Percentiles rank a stretch among this genome's conserved stretches.
phyloP scores from a whole-genome alignment of 1,284 basidiomycete species.

The Meira nashicola region DNA sequence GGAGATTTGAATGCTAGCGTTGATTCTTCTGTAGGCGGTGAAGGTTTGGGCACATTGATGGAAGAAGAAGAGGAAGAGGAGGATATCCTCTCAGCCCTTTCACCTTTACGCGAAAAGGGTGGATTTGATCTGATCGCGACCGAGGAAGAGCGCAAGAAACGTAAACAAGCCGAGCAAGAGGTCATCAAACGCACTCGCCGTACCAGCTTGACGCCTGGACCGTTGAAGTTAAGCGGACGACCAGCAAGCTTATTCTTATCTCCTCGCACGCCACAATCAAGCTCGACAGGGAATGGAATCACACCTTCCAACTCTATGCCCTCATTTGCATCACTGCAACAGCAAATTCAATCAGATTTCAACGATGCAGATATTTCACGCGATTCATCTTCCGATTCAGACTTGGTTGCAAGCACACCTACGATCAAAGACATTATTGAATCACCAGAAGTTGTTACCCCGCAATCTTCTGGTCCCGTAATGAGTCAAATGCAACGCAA shows the following conservation, averaged over 20 bases:
- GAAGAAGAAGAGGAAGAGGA: slow-evolving; percentile 48
- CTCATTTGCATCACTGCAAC: no score
- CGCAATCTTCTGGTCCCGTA: no score
- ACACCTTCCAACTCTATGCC: no score
- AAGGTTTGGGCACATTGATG: slow-evolving; percentile 38
- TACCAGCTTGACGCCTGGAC: slow-evolving; percentile 33
- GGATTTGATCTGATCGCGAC: slow-evolving; percentile 21
- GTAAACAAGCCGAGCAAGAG: slow-evolving; percentile 26
- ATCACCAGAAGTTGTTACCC: no score
- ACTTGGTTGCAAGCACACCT: no score
- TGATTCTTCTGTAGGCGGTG: slow-evolving; percentile 24
- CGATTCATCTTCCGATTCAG: no score
- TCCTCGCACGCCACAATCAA: slow-evolving; percentile 5
- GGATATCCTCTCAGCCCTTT: slow-evolving; percentile 8
- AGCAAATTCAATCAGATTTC: no score
- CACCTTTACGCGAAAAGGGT: slow-evolving; percentile 26
- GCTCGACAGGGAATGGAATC: no score
- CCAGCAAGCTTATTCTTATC: slow-evolving; percentile 40
- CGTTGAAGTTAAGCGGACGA: slow-evolving; percentile 44
- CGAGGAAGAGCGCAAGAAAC: slow-evolving; percentile 22
- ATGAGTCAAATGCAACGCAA: no score
- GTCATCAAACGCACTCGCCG: slow-evolving; percentile 33
- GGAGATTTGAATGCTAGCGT: slow-evolving; percentile 2
- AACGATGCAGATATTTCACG: no score
- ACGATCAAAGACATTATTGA: no score